These are phyloP conservation scores for Plasmopara muralis DNA, from an alignment of 352 stramenopile genomes.

Conservation along the genomic window DNA sequence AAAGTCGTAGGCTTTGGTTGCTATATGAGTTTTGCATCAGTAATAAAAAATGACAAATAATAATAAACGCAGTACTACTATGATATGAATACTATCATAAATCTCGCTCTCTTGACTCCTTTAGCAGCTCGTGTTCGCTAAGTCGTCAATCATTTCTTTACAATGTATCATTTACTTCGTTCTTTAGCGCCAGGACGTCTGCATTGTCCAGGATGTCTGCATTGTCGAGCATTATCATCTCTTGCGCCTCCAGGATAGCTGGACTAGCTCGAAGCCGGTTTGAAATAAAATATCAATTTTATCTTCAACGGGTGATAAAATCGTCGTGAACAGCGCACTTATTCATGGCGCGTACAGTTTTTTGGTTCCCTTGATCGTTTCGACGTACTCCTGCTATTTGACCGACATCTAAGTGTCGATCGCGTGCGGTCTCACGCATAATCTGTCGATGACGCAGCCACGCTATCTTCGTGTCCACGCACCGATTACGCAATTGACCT, in stretches of 20 bases:
- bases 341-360: slow-evolving; percentile 54
- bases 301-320: slow-evolving; percentile 4
- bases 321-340: slow-evolving; percentile 11
- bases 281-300: slow-evolving; percentile 1
- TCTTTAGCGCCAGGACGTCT: slow-evolving; percentile 51
- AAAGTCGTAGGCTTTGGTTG: slow-evolving; percentile 3
- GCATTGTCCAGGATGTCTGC: slow-evolving; percentile 26
- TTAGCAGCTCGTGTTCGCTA: too few relatives aligned
- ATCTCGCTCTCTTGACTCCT: too few relatives aligned
- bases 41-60: too few relatives aligned
- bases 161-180: slow-evolving; percentile 60
- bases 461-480: slow-evolving; percentile 69
- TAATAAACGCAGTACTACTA: too few relatives aligned
- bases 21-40: too few relatives aligned
- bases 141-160: slow-evolving; percentile 57
- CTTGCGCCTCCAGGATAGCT: slow-evolving; percentile 11
- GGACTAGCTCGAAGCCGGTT: slow-evolving; percentile 24
- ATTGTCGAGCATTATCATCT: slow-evolving; percentile 3
- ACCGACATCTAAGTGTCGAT: slow-evolving; percentile 56
- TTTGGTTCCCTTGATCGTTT: slow-evolving; percentile 71
- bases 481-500: slow-evolving; percentile 49
- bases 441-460: slow-evolving; percentile 77
- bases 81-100: too few relatives aligned
- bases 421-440: slow-evolving; percentile 67
- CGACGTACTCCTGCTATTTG: slow-evolving; percentile 55